Conservation (phyloP, 345 rosid species). For the Iberis pinnata region DNA sequence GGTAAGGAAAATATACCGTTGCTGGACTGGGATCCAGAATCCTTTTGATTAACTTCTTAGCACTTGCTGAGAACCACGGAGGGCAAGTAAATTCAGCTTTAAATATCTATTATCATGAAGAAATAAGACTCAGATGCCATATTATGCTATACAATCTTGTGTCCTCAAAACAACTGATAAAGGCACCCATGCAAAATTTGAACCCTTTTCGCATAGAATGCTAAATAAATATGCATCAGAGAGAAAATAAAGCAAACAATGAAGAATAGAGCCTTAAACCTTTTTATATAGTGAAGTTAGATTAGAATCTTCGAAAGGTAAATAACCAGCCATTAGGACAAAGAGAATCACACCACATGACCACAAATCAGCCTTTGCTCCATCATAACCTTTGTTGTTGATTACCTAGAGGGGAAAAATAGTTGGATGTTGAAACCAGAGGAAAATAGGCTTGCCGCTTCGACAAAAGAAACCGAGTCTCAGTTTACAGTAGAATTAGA, state of each 20-base stretch:
- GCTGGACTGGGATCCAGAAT: constrained; percentile 87
- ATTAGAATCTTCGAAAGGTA: constrained; percentile 93
- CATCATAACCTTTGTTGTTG: constrained; percentile 94
- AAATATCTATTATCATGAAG: constrained; percentile 55
- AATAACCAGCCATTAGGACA: constrained; percentile 95
- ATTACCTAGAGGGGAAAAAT: constrained; percentile 52
- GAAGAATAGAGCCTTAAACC: constrained; percentile 35
- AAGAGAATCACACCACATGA: constrained; percentile 97
- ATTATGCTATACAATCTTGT: neutral
- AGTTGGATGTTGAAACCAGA: constrained; percentile 4
- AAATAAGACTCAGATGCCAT: constrained; percentile 2
- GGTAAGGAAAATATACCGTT: constrained; percentile 42
- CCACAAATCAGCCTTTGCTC: constrained; percentile 96
- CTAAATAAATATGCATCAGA: neutral
- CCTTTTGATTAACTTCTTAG: constrained; percentile 79
- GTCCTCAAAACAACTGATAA: neutral
- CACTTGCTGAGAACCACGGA: constrained; percentile 95
- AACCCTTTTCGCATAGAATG: neutral
- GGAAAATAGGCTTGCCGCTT: neutral
- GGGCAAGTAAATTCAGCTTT: constrained; percentile 89
- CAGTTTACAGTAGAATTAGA: constrained; percentile 20
- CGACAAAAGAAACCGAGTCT: neutral
- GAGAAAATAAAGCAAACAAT: neutral
- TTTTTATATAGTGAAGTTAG: constrained; percentile 71
- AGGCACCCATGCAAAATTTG: neutral